Conservation (phyloP, 768 basidiomycete genomes). For the Hygrophoropsis aurantiaca region DNA sequence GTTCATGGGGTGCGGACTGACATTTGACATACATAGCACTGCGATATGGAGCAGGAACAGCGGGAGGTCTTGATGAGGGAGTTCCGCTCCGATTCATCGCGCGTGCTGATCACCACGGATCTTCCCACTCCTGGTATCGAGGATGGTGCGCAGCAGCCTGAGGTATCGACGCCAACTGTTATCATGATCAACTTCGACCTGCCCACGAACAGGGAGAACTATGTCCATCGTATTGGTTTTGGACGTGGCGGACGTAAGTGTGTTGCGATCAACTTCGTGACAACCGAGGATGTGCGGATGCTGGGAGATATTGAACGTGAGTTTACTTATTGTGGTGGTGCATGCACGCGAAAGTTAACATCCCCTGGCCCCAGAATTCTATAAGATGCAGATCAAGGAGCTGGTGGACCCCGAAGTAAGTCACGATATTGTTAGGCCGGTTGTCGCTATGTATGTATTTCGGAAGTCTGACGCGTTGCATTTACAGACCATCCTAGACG, state of each 20-base stretch:
- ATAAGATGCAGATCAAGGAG: too few species aligned
- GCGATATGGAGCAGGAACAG: constrained; percentile 98
- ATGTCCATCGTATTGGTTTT: constrained; percentile 97
- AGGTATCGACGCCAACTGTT: constrained; percentile 95
- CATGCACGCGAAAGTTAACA: too few species aligned
- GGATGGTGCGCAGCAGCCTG: too few species aligned
- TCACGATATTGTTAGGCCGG: too few species aligned
- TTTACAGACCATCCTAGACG: too few species aligned
- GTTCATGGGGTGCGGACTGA: constrained; percentile 19
- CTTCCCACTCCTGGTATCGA: constrained; percentile 97
- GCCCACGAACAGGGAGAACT: constrained; percentile 94
- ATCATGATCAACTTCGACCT: constrained; percentile 95
- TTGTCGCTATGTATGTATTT: too few species aligned
- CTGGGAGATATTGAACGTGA: constrained; percentile 92
- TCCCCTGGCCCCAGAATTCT: too few species aligned
- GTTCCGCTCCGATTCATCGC: constrained; percentile 97
- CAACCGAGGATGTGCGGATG: constrained; percentile 91
- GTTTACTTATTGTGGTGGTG: constrained; percentile 31
- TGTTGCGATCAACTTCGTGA: constrained; percentile 96
- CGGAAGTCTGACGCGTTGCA: too few species aligned
- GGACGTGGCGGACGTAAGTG: constrained; percentile 96
- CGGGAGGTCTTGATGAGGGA: constrained; percentile 99
- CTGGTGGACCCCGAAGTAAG: too few species aligned
- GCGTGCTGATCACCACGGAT: constrained; percentile 98
- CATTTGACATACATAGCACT: constrained; percentile 61